Evolutionary conservation across 2,329 filamentous ascomycete species (phyloP), one percentile per base, ranked within the genome.

Genomic region (Septoria petroselini): DNA sequence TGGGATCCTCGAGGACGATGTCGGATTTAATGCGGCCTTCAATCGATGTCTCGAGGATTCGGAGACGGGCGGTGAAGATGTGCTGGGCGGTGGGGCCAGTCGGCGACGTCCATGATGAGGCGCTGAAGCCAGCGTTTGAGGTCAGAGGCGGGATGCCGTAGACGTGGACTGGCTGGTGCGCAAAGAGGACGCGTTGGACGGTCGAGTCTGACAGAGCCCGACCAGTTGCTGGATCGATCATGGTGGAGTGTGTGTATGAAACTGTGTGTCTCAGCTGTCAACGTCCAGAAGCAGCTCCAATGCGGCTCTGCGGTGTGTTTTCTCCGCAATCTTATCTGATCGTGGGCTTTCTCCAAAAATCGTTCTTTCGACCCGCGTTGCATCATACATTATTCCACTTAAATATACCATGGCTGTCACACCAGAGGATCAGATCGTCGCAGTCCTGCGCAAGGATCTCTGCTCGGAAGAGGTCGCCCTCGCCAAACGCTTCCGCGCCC

Each of bases 401-500:
- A 27, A 5, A 27, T 27, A 14, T 1, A 52, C 19, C 43, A 47
- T 41, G 42, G 48, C 51, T 17, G 27, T 49, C 31, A 40, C 52
- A 19, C 41, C 50, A 33, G 39, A 37, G 15, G 65, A 70, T 39
- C 42, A 72, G 8, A 83, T 81, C 38, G 78, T 89, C 60, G 64
- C 74, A 49, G 74, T 77, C 51, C 79, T 94, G 44, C 85, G 89
- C 65, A 79, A 85, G 64, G 86, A 85, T 52, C 82, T 98, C 53
- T 84, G 80, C 62, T 85, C 86, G 41, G 93, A 97, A 74, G 73
- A 79, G 11, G 85, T 87, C 55, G 83, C 91, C 38, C 86, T 98
- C 47, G 86, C 91, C 31, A 79, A 88, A 57, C 89, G 93, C 57
- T 98, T 97, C 73, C 89, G 93, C 63, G 91, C 93, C 35, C 86